A percentile compares a stretch with the other conserved stretches of the same genome.
Conservation (phyloP, 2,329 filamentous ascomycete genomes). For the Canariomyces notabilis region DNA sequence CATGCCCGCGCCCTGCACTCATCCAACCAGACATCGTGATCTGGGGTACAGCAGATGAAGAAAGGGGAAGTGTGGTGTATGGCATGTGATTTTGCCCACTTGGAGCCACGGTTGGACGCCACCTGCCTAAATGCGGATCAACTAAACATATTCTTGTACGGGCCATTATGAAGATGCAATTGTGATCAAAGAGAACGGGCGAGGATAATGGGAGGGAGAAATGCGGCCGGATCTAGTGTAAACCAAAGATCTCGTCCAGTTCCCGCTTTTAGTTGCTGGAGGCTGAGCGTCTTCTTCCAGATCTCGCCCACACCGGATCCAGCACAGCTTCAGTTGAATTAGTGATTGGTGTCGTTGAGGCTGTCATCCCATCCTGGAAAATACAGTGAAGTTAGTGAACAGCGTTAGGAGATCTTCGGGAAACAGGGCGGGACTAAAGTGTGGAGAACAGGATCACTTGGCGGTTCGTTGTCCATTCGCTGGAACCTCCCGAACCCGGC, state of each 20-base stretch:
- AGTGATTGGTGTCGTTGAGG: not conserved
- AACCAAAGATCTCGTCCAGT: too few species aligned
- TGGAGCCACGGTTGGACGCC: not conserved
- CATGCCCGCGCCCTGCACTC: slow-evolving; percentile 13
- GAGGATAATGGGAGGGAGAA: too few species aligned
- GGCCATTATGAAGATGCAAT: not conserved
- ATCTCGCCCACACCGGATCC: too few species aligned
- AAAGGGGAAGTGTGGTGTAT: not conserved
- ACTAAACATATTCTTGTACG: not conserved
- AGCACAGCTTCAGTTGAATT: too few species aligned
- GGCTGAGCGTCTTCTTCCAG: too few species aligned
- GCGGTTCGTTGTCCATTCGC: slow-evolving; percentile 9
- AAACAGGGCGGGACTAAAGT: not conserved
- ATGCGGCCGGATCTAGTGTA: too few species aligned
- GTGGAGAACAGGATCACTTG: slow-evolving; percentile 10
- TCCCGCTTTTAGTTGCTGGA: too few species aligned
- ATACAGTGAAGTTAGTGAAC: not conserved
- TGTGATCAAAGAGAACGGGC: too few species aligned
- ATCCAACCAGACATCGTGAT: slow-evolving; percentile 8
- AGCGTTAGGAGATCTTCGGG: slow-evolving; percentile 4
- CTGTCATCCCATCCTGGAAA: not conserved
- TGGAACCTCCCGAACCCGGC: slow-evolving; percentile 15
- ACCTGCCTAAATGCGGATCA: not conserved
- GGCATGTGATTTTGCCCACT: not conserved
- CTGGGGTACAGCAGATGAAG: not conserved